Conservation (phyloP, 225 moss, liverwort and hornwort species). For the Sphagnum tenellum region DNA sequence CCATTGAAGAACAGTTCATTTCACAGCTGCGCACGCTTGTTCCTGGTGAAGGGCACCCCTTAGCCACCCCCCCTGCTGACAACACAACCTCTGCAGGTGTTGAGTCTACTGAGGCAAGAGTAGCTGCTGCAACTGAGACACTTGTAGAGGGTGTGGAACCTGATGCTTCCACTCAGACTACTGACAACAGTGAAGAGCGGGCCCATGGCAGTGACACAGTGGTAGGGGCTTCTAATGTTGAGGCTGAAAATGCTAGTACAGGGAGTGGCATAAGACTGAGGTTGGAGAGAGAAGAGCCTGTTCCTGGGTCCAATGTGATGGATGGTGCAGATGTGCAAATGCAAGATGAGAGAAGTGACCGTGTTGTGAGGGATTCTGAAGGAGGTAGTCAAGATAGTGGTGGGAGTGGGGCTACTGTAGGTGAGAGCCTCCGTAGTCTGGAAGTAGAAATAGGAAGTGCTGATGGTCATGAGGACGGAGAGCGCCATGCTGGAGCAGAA, state of each 20-base stretch:
- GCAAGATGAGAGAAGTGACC: constrained; percentile 86
- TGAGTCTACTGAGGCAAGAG: constrained; percentile 49
- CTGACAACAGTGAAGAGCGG: constrained; percentile 46
- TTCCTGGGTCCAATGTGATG: constrained; percentile 28
- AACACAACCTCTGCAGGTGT: constrained; percentile 15
- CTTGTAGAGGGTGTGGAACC: constrained; percentile 38
- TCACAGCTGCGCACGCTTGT: constrained; percentile 67
- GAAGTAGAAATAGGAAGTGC: constrained; percentile 96
- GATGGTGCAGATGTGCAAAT: constrained; percentile 76
- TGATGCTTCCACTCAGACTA: constrained; percentile 27
- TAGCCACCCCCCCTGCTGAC: constrained; percentile 22
- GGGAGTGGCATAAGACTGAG: constrained; percentile 16
- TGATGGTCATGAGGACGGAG: constrained; percentile 83
- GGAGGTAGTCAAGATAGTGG: constrained; percentile 92
- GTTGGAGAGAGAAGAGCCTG: constrained; percentile 19
- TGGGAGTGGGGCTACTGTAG: constrained; percentile 90
- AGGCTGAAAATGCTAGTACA: constrained; percentile 22
- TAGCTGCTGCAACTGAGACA: constrained; percentile 30
- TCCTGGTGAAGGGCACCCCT: constrained; percentile 38
- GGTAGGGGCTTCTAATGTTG: constrained; percentile 20
- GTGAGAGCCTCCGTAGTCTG: constrained; percentile 90
- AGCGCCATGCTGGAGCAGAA: constrained; percentile 64
- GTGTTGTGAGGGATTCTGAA: constrained; percentile 48
- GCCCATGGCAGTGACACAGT: constrained; percentile 14
- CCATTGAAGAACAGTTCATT: constrained; percentile 91